Base-by-base conservation (phyloP, 2,329 filamentous ascomycete species). In the Epichloe festucae region DNA sequence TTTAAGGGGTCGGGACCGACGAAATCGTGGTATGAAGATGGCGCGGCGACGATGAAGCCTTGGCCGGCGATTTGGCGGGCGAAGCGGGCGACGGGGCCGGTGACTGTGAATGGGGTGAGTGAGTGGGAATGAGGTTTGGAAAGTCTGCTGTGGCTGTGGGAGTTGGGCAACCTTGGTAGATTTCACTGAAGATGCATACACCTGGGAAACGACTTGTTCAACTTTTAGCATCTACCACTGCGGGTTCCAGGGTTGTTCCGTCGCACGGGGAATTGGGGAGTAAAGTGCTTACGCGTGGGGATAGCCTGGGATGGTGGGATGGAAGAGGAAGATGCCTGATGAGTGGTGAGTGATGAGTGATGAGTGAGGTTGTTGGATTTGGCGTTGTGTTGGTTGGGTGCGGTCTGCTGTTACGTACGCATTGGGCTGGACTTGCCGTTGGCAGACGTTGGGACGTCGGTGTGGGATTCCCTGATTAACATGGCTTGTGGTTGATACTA, bases 11-110 rank as follows among this genome's bases (percentile, higher is more conserved):
- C 87, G 0, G 89, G 87, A 4, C 86, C 86, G 1, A 83, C 88
- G 70, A 96, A 96, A 68, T 96, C 90, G 65, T 96, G 90, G 69
- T 95, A 96, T 35, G 84, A 90, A 38, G 87, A 93, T 0, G 89
- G 89, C 0, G 89, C 89, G 10, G 87, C 90, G 58, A 91, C 89
- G 59, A 96, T 94, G 73, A 94, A 96, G 62, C 90, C 91, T 58
- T 95, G 87, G 3, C 88, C 86, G 40, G 89, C 87, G 60, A 96
- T 95, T 66, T 95, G 89, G 54, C 90, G 82, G 49, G 88, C 89
- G 62, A 96, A 95, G 50, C 91, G 83, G 54, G 85, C 79, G 27
- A 96, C 90, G 2, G 90, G 90, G 2, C 90, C 90, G 53, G 90
- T 95, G 17, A 96, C 90, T 90, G 56, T 42, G 39, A 40, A 36